Percentiles rank a stretch among this genome's conserved stretches.
Conservation (phyloP, 1,139 yeast species). For the Diutina sp. region DNA sequence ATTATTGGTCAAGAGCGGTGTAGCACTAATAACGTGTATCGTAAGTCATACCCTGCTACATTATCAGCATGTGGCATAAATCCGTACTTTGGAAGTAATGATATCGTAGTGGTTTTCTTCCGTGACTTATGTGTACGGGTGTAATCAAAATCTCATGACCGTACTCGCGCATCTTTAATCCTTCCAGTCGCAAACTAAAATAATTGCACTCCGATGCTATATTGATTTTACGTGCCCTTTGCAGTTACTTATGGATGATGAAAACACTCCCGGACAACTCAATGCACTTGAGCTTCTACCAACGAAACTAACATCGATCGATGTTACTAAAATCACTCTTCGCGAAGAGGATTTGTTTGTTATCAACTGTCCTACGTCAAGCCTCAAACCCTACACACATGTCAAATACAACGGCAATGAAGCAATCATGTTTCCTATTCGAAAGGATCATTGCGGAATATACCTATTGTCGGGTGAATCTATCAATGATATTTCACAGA, state of each 20-base stretch:
- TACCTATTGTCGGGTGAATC: background rate
- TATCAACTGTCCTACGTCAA: background rate
- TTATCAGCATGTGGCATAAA: too few species aligned
- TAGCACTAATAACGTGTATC: too few species aligned
- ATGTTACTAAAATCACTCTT: background rate
- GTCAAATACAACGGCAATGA: background rate
- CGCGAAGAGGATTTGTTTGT: background rate
- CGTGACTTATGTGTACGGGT: too few species aligned
- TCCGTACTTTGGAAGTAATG: too few species aligned
- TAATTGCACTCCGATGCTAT: background rate
- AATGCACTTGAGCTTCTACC: background rate
- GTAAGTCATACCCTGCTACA: too few species aligned
- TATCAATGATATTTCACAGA: background rate
- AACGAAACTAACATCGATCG: background rate
- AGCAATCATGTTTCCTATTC: background rate
- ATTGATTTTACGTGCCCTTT: background rate
- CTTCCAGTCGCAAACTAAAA: background rate
- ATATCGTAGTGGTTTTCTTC: too few species aligned
- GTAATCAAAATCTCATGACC: too few species aligned
- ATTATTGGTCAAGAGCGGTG: too few species aligned
- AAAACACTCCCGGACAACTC: background rate
- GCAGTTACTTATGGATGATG: background rate
- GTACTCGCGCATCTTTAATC: too few species aligned
- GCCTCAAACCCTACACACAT: background rate
- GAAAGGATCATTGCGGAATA: background rate